Percentiles rank a stretch among this genome's conserved stretches.
These are phyloP conservation scores for Noccaea bulbosa DNA, from an alignment of 345 rosid genomes.

Conservation along the genomic window DNA sequence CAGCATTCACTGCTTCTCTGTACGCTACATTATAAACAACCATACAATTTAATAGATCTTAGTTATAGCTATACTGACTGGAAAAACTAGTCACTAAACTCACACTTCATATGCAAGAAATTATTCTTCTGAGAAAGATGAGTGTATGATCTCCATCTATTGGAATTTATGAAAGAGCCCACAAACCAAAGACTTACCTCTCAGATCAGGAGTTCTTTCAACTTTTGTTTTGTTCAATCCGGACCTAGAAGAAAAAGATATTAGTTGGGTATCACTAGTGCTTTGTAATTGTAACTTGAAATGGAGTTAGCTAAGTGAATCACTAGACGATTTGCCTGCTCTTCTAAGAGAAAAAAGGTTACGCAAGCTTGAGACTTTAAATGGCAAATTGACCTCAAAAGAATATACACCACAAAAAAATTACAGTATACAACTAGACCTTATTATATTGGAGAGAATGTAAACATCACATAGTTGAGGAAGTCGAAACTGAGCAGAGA, in stretches of 20 bases:
- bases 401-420: not conserved
- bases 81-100: not conserved
- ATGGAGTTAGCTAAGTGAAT: too few relatives aligned
- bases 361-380: conserved; percentile 1
- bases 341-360: not conserved
- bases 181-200: conserved; percentile 53
- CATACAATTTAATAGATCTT: not conserved
- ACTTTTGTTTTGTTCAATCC: conserved; percentile 89
- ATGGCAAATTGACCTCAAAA: not conserved
- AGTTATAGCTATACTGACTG: not conserved
- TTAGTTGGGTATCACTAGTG: conserved; percentile 21
- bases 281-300: not conserved
- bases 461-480: not conserved
- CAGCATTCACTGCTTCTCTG: conserved; percentile 87
- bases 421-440: not conserved
- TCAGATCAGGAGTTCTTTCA: conserved; percentile 90
- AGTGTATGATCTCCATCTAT: not conserved
- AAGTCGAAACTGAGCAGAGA: conserved; percentile 38
- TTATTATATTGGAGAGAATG: not conserved
- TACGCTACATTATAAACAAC: conserved; percentile 64
- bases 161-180: not conserved
- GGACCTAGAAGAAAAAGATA: conserved; percentile 57
- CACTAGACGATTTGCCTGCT: conserved; percentile 60
- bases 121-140: not conserved
- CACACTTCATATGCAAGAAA: not conserved